A percentile compares a stretch with the other conserved stretches of the same genome.
Evolutionary conservation across 495 filamentous ascomycete species (phyloP).

Genomic region (Aspergillus funiculosus): DNA sequence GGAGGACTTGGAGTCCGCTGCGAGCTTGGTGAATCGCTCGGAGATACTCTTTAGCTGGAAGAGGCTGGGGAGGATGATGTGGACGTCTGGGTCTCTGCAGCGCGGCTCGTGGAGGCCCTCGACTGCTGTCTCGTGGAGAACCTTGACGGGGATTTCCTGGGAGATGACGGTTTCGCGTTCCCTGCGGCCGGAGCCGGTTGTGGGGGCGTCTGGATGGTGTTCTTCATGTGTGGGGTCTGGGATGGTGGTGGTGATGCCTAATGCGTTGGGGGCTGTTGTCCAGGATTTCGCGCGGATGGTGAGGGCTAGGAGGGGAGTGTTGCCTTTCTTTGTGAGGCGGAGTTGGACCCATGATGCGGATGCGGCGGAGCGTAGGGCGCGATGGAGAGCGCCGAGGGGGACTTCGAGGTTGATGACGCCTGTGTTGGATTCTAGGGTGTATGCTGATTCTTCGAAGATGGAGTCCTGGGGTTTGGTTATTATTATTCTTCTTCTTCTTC

Average conservation of each 20-base stretch:
- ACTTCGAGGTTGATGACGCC: slow-evolving; percentile 90
- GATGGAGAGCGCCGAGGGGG: slow-evolving; percentile 70
- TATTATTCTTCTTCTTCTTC: background rate
- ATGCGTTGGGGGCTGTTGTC: slow-evolving; percentile 41
- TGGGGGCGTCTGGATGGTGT: background rate
- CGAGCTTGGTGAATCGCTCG: slow-evolving; percentile 87
- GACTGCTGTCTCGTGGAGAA: slow-evolving; percentile 72
- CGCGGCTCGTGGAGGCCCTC: slow-evolving; percentile 84
- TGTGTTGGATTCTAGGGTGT: slow-evolving; percentile 76
- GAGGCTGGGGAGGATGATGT: slow-evolving; percentile 81
- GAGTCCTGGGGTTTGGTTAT: slow-evolving; percentile 49
- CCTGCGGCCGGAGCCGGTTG: slow-evolving; percentile 21
- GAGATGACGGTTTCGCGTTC: slow-evolving; percentile 83
- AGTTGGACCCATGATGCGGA: slow-evolving; percentile 71
- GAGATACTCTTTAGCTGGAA: slow-evolving; percentile 82
- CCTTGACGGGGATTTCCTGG: slow-evolving; percentile 92
- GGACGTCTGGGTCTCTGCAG: slow-evolving; percentile 86
- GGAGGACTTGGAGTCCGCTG: slow-evolving; percentile 28
- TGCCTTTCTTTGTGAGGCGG: slow-evolving; percentile 87
- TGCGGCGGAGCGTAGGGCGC: slow-evolving; percentile 79
- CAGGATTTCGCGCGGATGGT: slow-evolving; percentile 63
- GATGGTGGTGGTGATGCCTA: slow-evolving; percentile 37
- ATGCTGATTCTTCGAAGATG: slow-evolving; percentile 72
- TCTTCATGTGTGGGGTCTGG: too few relatives aligned
- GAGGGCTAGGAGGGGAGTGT: slow-evolving; percentile 73